phyloP scores from a whole-genome alignment of 2,329 filamentous ascomycete species.

The Ceratocystis papillata region DNA sequence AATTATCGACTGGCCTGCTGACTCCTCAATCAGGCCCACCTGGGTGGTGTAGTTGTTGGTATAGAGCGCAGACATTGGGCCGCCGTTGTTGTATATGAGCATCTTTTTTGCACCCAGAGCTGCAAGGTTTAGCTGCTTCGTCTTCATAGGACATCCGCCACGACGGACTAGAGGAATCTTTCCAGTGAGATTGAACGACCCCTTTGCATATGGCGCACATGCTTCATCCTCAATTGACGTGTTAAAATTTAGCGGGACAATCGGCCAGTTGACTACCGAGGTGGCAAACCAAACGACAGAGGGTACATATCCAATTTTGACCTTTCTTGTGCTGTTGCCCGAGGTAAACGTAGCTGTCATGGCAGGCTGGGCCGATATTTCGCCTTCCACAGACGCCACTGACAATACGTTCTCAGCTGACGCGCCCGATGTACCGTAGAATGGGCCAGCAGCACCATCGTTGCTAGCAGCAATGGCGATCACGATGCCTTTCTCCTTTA shows the following conservation, averaged over 20 bases:
- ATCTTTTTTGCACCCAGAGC: conserved; percentile 29
- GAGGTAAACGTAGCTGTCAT: conserved; percentile 12
- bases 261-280: conserved; percentile 28
- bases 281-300: conserved; percentile 14
- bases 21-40: conserved; percentile 26
- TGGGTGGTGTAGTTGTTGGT: conserved; percentile 20
- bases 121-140: conserved; percentile 29
- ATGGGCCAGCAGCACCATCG: conserved; percentile 39
- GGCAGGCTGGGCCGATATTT: conserved; percentile 20
- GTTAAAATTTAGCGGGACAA: conserved; percentile 36
- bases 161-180: conserved; percentile 30
- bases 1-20: conserved; percentile 29
- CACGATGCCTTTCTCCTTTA: conserved; percentile 38
- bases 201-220: conserved; percentile 28
- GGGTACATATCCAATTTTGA: conserved; percentile 19
- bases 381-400: conserved; percentile 34
- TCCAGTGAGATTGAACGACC: conserved; percentile 26
- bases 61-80: conserved; percentile 13
- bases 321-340: conserved; percentile 5
- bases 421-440: conserved; percentile 36
- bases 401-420: conserved; percentile 36
- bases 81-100: conserved; percentile 34
- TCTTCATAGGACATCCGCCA: conserved; percentile 30
- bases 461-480: conserved; percentile 44
- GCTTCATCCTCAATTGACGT: conserved; percentile 28